Evolutionary conservation across 2,329 filamentous ascomycete species (phyloP).

Genomic region (Colletotrichum sansevieriae): DNA sequence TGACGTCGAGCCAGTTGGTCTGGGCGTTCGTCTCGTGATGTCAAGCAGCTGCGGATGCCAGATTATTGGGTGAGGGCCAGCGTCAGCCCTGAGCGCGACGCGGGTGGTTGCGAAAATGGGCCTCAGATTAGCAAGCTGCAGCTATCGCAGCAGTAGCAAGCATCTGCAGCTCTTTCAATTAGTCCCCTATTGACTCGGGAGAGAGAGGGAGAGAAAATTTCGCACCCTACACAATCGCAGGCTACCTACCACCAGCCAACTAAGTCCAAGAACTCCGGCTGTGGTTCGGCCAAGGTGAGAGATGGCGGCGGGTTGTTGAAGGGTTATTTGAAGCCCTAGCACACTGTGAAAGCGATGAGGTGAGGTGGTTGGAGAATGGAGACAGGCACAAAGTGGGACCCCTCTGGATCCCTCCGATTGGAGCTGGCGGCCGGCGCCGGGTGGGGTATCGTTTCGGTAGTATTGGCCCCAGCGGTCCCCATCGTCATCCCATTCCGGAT

Average conservation of each 20-base stretch:
- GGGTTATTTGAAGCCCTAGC: conserved; percentile 1
- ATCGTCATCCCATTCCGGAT: conserved; percentile 36
- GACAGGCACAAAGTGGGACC: conserved; percentile 14
- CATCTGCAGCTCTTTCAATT: not conserved
- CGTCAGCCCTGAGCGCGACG: conserved; percentile 29
- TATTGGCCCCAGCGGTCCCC: conserved; percentile 17
- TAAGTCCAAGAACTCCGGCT: conserved; percentile 4
- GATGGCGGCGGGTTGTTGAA: conserved; percentile 17
- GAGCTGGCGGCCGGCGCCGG: conserved; percentile 19
- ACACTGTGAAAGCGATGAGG: not conserved
- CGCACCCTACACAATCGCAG: conserved; percentile 3
- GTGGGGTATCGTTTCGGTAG: conserved; percentile 34
- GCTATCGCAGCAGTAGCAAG: conserved; percentile 15
- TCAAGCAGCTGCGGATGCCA: conserved; percentile 37
- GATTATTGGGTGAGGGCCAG: conserved; percentile 26
- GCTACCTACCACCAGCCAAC: conserved; percentile 18
- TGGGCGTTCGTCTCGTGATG: conserved; percentile 39
- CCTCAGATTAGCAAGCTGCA: conserved; percentile 20
- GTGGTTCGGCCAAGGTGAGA: conserved; percentile 17
- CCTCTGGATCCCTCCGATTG: conserved; percentile 35
- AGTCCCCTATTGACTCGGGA: not conserved
- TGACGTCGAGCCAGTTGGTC: conserved; percentile 36
- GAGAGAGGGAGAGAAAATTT: not conserved
- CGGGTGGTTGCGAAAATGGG: conserved; percentile 32
- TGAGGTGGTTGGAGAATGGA: conserved; percentile 37